Evolutionary conservation across 2,329 filamentous ascomycete species (phyloP).

Genomic region (Fusarium hostae): DNA sequence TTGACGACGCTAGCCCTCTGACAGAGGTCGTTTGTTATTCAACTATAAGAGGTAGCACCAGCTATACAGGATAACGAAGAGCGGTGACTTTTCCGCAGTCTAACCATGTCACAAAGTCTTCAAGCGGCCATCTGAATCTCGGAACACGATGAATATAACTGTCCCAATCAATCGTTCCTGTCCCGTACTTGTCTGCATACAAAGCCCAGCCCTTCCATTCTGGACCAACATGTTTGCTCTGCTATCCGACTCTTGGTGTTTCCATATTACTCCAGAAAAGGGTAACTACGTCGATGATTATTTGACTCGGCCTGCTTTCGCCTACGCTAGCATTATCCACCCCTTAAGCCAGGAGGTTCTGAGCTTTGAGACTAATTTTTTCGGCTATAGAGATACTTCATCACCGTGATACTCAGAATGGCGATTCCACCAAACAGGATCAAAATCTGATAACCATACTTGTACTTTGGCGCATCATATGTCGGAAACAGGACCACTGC

Average conservation of each 20-base stretch:
- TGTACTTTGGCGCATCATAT: not conserved
- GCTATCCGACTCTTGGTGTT: not conserved
- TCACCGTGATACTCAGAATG: not conserved
- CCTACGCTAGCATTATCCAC: not conserved
- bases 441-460: not conserved
- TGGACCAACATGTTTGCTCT: not conserved
- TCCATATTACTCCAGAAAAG: not conserved
- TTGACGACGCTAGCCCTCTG: fast-evolving
- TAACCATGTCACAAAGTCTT: not conserved
- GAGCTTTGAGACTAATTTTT: not conserved
- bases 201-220: not conserved
- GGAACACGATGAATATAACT: fast-evolving
- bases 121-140: not conserved
- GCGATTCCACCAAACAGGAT: not conserved
- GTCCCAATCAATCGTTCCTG: not conserved
- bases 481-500: not conserved
- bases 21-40: fast-evolving
- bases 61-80: fast-evolving
- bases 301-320: not conserved
- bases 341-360: not conserved
- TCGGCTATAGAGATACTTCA: not conserved
- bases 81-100: not conserved
- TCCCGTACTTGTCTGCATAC: not conserved
- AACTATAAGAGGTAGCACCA: fast-evolving
- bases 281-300: not conserved